Evolutionary conservation across 176 grass and related monocot species (phyloP).

Genomic region (Carex kokanica): DNA sequence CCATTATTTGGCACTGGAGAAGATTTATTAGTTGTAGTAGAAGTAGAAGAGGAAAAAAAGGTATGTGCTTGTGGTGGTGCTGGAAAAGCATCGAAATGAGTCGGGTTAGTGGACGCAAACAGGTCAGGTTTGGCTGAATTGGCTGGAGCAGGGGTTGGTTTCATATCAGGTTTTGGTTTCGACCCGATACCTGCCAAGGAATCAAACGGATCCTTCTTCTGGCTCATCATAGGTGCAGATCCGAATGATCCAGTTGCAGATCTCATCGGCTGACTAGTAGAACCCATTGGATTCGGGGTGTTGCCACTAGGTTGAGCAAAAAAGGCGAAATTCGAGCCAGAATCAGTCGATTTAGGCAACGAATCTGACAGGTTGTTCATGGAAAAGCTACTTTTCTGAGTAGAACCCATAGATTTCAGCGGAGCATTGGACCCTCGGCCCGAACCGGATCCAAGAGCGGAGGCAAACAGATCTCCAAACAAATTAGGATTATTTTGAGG

Average conservation of each 20-base stretch:
- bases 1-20: conserved; percentile 39
- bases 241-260: conserved; percentile 38
- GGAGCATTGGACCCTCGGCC: conserved; percentile 44
- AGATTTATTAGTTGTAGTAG: conserved; percentile 18
- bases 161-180: conserved; percentile 40
- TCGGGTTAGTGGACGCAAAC: background rate
- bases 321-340: conserved; percentile 31
- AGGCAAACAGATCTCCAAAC: conserved; percentile 88
- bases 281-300: background rate
- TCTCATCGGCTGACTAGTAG: conserved; percentile 45
- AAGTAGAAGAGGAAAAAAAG: conserved; percentile 26
- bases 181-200: conserved; percentile 67
- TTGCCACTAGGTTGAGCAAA: conserved; percentile 40
- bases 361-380: conserved; percentile 74
- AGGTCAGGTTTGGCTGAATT: conserved; percentile 19
- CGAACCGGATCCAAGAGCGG: conserved; percentile 56
- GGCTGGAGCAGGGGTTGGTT: conserved; percentile 31
- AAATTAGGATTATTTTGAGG: conserved; percentile 67
- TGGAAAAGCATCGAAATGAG: conserved; percentile 24
- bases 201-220: conserved; percentile 79
- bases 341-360: conserved; percentile 51
- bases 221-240: conserved; percentile 34
- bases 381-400: conserved; percentile 45
- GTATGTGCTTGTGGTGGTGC: background rate
- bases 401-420: conserved; percentile 56